Conservation (phyloP, 257 asterid genomes). For the Forsythia suspensa region DNA sequence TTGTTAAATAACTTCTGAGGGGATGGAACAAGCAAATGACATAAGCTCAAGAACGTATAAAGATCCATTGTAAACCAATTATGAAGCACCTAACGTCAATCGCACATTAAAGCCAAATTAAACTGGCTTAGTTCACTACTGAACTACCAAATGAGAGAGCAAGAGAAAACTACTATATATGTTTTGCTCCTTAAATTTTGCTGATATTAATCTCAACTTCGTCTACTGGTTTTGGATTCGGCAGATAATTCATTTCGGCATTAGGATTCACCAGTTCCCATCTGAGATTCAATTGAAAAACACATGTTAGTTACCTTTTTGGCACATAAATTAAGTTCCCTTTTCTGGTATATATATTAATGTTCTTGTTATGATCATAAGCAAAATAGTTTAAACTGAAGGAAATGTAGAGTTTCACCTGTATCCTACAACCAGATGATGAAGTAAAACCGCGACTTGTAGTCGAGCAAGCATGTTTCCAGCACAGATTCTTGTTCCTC, state of each 20-base stretch:
- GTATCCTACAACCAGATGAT: conserved; percentile 54
- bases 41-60: no score
- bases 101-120: no score
- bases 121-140: no score
- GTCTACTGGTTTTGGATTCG: conserved; percentile 46
- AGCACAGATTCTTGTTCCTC: conserved; percentile 57
- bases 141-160: no score
- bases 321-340: not conserved
- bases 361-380: no score
- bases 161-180: not conserved
- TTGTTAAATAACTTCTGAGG: no score
- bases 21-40: no score
- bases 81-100: no score
- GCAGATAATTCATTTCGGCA: conserved; percentile 39
- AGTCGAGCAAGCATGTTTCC: conserved; percentile 69
- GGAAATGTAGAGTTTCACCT: conserved; percentile 24
- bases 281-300: conserved; percentile 25
- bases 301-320: not conserved
- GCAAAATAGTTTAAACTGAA: not conserved
- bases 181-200: conserved; percentile 20
- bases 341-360: not conserved
- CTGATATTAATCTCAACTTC: conserved; percentile 47
- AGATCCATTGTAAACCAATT: no score
- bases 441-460: conserved; percentile 46
- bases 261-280: conserved; percentile 50